phyloP scores from a whole-genome alignment of 164 flowering plant genomes.

The Amborella trichopoda region DNA sequence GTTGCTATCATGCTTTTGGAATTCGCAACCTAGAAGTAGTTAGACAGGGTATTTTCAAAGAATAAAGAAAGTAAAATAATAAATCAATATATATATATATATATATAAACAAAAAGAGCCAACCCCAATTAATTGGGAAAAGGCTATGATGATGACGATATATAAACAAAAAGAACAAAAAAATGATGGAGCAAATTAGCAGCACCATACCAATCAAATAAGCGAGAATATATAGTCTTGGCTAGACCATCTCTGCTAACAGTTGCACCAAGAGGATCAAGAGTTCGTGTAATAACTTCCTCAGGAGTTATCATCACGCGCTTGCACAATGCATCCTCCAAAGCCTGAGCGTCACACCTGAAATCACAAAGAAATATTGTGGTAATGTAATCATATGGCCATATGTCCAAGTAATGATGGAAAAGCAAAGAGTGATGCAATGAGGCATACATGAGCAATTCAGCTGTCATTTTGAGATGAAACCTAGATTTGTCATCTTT shows the following conservation, averaged over 20 bases:
- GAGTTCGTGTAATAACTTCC: constrained; percentile 80
- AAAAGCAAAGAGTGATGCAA: background rate
- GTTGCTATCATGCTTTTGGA: too few relatives aligned
- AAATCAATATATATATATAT: too few relatives aligned
- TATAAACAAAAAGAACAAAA: too few relatives aligned
- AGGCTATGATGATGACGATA: too few relatives aligned
- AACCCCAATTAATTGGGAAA: too few relatives aligned
- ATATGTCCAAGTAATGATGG: constrained; percentile 2
- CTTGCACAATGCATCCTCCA: constrained; percentile 74
- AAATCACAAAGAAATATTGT: constrained; percentile 2
- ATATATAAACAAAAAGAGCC: too few relatives aligned
- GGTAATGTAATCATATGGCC: background rate
- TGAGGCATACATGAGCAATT: constrained; percentile 53
- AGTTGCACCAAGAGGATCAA: constrained; percentile 67
- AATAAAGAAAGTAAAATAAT: too few relatives aligned
- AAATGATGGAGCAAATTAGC: too few relatives aligned
- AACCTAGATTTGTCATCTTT: constrained; percentile 58
- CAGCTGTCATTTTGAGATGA: constrained; percentile 69
- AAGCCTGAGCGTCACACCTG: constrained; percentile 64
- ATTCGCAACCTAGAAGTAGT: too few relatives aligned
- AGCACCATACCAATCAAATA: constrained; percentile 96
- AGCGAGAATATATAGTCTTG: constrained; percentile 76
- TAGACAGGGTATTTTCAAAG: too few relatives aligned
- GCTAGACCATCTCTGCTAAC: constrained; percentile 91
- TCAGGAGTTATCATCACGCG: constrained; percentile 88